Evolutionary conservation across 2,329 filamentous ascomycete genomes (phyloP).

Genomic region (Alternaria gaisen): DNA sequence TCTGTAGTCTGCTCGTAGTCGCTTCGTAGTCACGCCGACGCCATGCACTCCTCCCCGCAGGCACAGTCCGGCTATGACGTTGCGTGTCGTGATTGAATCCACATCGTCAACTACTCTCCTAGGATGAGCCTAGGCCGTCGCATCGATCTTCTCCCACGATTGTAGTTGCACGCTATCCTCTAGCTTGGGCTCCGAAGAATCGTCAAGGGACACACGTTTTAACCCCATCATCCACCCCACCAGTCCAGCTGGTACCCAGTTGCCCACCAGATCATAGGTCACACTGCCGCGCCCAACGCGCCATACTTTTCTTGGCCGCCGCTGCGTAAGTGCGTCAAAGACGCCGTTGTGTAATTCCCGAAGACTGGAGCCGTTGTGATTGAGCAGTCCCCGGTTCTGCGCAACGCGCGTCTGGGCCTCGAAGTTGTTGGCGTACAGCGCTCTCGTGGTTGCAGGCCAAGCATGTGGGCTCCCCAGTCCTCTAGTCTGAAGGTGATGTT

Average conservation of each 20-base stretch:
- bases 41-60: neutral
- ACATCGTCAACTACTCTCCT: neutral
- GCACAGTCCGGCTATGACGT: conserved; percentile 18
- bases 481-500: conserved; percentile 51
- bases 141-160: conserved; percentile 58
- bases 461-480: conserved; percentile 46
- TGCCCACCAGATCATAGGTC: conserved; percentile 85
- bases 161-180: conserved; percentile 53
- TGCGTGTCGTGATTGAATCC: conserved; percentile 6
- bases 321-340: conserved; percentile 84
- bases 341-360: conserved; percentile 85
- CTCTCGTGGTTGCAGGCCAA: conserved; percentile 49
- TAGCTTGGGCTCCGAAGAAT: conserved; percentile 47
- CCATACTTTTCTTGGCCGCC: conserved; percentile 67
- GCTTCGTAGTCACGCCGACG: conserved; percentile 2
- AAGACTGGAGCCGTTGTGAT: conserved; percentile 72
- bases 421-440: conserved; percentile 51
- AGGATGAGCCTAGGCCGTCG: conserved; percentile 20
- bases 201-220: conserved; percentile 59
- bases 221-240: conserved; percentile 96
- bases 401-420: conserved; percentile 48
- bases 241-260: conserved; percentile 77
- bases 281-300: conserved; percentile 85
- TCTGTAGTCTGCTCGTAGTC: neutral
- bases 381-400: conserved; percentile 63